A percentile compares a stretch with the other conserved stretches of the same genome.
Evolutionary conservation across 805 yeast genomes (phyloP).

Genomic region (Saccharomyces cerevisiae): DNA sequence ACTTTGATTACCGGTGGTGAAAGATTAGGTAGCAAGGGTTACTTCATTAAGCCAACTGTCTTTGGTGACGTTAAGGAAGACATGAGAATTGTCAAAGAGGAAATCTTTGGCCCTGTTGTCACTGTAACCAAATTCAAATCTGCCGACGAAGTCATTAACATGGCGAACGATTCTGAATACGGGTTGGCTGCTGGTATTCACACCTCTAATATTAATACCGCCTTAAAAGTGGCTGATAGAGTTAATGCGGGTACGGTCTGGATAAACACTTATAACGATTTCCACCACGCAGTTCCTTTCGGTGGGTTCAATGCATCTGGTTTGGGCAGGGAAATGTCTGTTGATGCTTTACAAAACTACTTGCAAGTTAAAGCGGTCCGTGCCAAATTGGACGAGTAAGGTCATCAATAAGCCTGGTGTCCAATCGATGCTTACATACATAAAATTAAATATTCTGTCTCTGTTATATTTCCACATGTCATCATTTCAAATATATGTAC

Average conservation of each 20-base stretch:
- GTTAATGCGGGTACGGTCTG: slow-evolving; percentile 85
- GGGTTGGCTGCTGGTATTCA: slow-evolving; percentile 92
- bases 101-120: slow-evolving; percentile 88
- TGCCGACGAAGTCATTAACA: slow-evolving; percentile 67
- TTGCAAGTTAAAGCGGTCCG: slow-evolving; percentile 81
- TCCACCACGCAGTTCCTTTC: slow-evolving; percentile 82
- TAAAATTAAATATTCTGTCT: not conserved
- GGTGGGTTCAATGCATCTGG: slow-evolving; percentile 92
- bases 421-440: not conserved
- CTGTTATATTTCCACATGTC: not conserved
- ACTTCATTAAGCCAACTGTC: slow-evolving; percentile 63
- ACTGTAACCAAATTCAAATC: slow-evolving; percentile 73
- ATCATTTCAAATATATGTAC: not conserved
- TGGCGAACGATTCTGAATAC: slow-evolving; percentile 74
- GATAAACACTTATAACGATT: slow-evolving; percentile 85
- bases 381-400: slow-evolving; percentile 25
- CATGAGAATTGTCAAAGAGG: slow-evolving; percentile 66
- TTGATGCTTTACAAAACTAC: slow-evolving; percentile 77
- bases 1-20: slow-evolving; percentile 63
- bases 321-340: slow-evolving; percentile 88
- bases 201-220: slow-evolving; percentile 65
- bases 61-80: slow-evolving; percentile 61
- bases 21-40: slow-evolving; percentile 53
- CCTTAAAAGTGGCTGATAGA: slow-evolving; percentile 64
- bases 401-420: not conserved